phyloP scores from a whole-genome alignment of 2,329 filamentous ascomycete species.

The Hymenotorrendiella dingleyae region DNA sequence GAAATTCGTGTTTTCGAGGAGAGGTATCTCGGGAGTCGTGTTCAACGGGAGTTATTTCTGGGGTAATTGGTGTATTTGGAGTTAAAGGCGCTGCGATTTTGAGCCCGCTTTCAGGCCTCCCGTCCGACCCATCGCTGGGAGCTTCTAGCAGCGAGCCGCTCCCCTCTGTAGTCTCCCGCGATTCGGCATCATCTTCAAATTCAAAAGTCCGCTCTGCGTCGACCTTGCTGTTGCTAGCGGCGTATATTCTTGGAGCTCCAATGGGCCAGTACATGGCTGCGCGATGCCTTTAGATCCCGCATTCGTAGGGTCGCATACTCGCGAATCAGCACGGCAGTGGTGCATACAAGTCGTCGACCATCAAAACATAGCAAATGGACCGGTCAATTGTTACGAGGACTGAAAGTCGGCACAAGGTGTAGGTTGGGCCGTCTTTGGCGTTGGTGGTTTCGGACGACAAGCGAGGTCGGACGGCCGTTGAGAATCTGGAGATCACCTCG shows the following conservation, averaged over 20 bases:
- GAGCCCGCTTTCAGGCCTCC: conserved; percentile 22
- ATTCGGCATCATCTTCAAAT: conserved; percentile 55
- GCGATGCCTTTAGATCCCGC: conserved; percentile 27
- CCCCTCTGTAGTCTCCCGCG: conserved; percentile 32
- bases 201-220: conserved; percentile 44
- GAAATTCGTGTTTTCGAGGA: conserved; percentile 11
- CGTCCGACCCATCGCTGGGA: conserved; percentile 21
- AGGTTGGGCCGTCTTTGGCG: neutral
- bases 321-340: conserved; percentile 17
- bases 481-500: too few species aligned
- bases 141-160: conserved; percentile 29
- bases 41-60: conserved; percentile 54
- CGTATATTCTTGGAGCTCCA: conserved; percentile 77
- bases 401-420: neutral
- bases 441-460: too few species aligned
- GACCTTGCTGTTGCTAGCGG: conserved; percentile 62
- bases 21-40: conserved; percentile 37
- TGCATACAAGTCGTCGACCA: neutral
- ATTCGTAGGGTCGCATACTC: conserved; percentile 31
- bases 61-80: conserved; percentile 50
- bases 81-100: conserved; percentile 31
- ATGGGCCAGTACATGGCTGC: conserved; percentile 84
- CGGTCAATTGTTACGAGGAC: neutral
- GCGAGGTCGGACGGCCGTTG: too few species aligned
- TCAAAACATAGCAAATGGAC: neutral